These are phyloP conservation scores for Straminergon stramineum DNA, from an alignment of 225 moss, liverwort and hornwort species.

Conservation along the genomic window DNA sequence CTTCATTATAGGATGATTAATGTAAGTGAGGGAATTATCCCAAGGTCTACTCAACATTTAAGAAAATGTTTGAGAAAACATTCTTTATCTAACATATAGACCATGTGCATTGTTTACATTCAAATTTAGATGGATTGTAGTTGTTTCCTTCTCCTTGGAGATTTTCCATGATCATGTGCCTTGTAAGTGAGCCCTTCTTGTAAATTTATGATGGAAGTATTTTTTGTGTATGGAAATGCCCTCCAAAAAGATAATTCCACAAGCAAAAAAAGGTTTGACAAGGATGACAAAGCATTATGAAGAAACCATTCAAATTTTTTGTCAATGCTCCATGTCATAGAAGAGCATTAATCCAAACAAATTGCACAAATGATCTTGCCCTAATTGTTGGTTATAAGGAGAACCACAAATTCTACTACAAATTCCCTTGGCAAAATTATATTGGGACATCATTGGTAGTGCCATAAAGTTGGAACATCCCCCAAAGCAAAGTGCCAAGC, in stretches of 20 bases:
- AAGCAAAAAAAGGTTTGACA: accelerated
- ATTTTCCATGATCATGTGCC: not conserved
- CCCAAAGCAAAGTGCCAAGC: not conserved
- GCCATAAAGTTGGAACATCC: accelerated
- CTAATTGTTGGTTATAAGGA: accelerated
- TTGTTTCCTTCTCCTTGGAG: not conserved
- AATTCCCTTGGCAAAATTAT: not conserved
- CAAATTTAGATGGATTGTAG: not conserved
- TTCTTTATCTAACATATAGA: not conserved
- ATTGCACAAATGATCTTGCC: not conserved
- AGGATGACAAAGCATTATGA: not conserved
- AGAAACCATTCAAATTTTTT: not conserved
- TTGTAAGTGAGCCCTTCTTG: not conserved
- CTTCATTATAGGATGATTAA: not conserved
- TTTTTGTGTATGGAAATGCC: not conserved
- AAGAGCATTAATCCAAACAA: not conserved
- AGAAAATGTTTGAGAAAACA: accelerated
- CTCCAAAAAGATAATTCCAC: accelerated
- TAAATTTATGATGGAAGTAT: not conserved
- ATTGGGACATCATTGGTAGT: not conserved
- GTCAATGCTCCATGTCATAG: accelerated
- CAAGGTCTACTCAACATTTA: not conserved
- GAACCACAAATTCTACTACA: not conserved
- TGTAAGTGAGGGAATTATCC: not conserved
- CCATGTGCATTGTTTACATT: not conserved